Conservation (phyloP, 2,329 filamentous ascomycete genomes). For the Fusarium sp. region DNA sequence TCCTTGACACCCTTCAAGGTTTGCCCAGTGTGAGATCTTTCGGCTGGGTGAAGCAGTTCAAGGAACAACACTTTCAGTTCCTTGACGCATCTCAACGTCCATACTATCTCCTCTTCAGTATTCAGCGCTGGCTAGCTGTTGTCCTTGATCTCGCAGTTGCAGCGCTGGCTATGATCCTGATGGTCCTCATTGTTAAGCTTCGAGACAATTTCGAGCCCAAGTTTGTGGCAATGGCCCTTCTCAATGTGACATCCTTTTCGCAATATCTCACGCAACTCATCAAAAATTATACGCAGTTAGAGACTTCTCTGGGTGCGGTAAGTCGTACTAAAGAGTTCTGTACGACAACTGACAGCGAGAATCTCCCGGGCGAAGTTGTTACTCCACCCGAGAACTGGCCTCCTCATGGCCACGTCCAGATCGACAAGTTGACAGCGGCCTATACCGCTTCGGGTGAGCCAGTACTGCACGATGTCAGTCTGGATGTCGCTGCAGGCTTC, state of each 20-base stretch:
- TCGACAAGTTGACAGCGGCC: conserved; percentile 43
- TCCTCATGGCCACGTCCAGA: conserved; percentile 30
- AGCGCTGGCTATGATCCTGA: conserved; percentile 53
- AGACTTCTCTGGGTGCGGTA: conserved; percentile 30
- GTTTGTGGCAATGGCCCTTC: conserved; percentile 41
- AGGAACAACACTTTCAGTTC: conserved; percentile 20
- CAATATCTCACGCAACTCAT: conserved; percentile 46
- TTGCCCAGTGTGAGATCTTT: conserved; percentile 48
- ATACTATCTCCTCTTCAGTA: conserved; percentile 55
- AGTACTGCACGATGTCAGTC: conserved; percentile 43
- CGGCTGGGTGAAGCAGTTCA: conserved; percentile 40
- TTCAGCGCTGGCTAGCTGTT: conserved; percentile 60
- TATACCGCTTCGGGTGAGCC: conserved; percentile 38
- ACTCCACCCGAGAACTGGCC: conserved; percentile 2
- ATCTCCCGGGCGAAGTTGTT: not conserved
- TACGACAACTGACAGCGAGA: conserved; percentile 8
- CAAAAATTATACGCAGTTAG: conserved; percentile 46
- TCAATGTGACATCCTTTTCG: conserved; percentile 44
- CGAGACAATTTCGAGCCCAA: conserved; percentile 3
- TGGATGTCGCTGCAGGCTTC: conserved; percentile 46
- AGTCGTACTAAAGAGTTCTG: conserved; percentile 12
- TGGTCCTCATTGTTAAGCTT: conserved; percentile 56
- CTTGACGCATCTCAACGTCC: conserved; percentile 49
- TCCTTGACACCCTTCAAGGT: conserved; percentile 42
- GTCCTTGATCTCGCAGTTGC: conserved; percentile 58